Evolutionary conservation across 2,329 filamentous ascomycete genomes (phyloP), one percentile per base, ranked within the genome.

Genomic region (Amphichorda felina): DNA sequence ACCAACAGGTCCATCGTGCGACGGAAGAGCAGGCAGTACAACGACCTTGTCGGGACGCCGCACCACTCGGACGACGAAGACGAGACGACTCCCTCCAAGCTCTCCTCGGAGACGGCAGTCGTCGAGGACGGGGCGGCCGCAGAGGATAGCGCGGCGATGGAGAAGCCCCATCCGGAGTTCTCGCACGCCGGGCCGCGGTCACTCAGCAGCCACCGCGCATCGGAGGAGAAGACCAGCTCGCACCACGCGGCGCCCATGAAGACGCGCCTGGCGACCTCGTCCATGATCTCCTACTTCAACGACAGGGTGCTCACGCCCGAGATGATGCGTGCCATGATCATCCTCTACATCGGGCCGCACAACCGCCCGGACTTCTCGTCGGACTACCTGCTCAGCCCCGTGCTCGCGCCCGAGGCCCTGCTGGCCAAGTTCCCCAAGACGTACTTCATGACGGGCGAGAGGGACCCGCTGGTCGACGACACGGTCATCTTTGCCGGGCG

Each of bases 281-380:
- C 81, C n/a, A 94, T 94, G 76, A 93, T 98, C 25, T 95, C 89
- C 0, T 96, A 96, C 59, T 94, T 95, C 57, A 91, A 94, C 55
- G 91, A 98, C 56, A 81, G 91, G 19, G 83, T 98, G 19, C 69
- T 98, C 11, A 89, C 86, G 0, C 89, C 91, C 0, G 91, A 98
- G 57, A 94, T 96, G 86, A 95, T 96, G 82, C 82, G 91, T 22
- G 86, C 88, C 43, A 96, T 98, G 88, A 94, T 98, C 44, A 94
- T 98, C 44, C 68, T 98, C 4, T 98, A 98, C 55, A 83, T 98
- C 37, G 91, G 91, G 1, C 87, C 88, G 0, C 83, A 95, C 53
- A 85, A 91, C 55, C 80, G 88, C 1, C 91, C 91, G 0, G 87
- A 96, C 53, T 96, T 98, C 55, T 76, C 76, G 19, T 85, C 83